Evolutionary conservation across 352 stramenopile species (phyloP).

Genomic region (Peronosclerospora sorghi): DNA sequence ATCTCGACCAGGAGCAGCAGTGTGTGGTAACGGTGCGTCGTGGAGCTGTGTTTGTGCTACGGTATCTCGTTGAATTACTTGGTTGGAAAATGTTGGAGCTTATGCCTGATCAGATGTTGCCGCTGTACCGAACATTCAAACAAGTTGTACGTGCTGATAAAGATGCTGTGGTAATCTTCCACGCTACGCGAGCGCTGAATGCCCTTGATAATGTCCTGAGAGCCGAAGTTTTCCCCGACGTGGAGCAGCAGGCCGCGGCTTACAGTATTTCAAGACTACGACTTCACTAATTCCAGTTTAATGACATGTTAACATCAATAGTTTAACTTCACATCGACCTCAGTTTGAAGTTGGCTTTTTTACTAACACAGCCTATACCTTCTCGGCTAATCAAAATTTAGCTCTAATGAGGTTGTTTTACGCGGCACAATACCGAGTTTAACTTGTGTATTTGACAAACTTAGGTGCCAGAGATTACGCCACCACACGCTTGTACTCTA

Average conservation of each 20-base stretch:
- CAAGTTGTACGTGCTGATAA: constrained; percentile 46
- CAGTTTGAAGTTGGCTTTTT: too few relatives aligned
- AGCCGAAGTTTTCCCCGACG: constrained; percentile 50
- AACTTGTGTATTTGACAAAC: too few relatives aligned
- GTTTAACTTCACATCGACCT: too few relatives aligned
- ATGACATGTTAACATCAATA: too few relatives aligned
- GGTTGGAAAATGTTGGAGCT: constrained; percentile 68
- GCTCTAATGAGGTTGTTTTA: too few relatives aligned
- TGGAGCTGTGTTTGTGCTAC: constrained; percentile 65
- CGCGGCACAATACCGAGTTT: too few relatives aligned
- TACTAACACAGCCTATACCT: too few relatives aligned
- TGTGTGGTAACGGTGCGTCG: constrained; percentile 52
- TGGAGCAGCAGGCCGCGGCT: constrained; percentile 23
- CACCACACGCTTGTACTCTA: too few relatives aligned
- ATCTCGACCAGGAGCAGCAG: constrained; percentile 18
- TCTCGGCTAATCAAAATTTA: too few relatives aligned
- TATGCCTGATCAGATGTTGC: constrained; percentile 54
- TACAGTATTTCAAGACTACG: constrained; percentile 36
- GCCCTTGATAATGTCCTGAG: constrained; percentile 61
- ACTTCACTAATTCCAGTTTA: too few relatives aligned
- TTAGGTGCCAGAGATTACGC: not conserved
- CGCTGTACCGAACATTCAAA: constrained; percentile 72
- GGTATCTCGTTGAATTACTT: constrained; percentile 66
- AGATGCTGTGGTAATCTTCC: constrained; percentile 57
- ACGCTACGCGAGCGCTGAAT: constrained; percentile 40